Evolutionary conservation across 768 basidiomycete genomes (phyloP), one percentile per base, ranked within the genome.

Genomic region (Leccinellum albellum): DNA sequence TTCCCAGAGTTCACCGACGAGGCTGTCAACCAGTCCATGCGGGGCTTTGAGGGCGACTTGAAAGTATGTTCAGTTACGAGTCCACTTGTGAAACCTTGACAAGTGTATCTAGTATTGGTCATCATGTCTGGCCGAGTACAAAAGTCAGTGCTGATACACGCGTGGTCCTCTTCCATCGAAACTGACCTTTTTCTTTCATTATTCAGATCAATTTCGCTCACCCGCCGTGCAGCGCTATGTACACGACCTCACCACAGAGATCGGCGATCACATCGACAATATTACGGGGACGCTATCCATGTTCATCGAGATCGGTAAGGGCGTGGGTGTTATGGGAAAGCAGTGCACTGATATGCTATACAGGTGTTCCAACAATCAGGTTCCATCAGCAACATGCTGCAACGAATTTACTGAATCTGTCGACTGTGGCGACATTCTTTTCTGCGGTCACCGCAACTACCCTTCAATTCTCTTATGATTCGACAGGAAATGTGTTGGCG

Each of bases 1-100:
- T 83, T 82, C 45, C 81, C 82, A 1, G 81, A 83, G 64, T 83
- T 81, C 51, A 78, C 73, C 14, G 79, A 83, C 29, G 81, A 82
- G 51, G 76, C 75, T 0, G 75, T 82, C 42, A 80, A 82, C 55
- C 70, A 76, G 23, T 79, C 80, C 45, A 79, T 82, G 64, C 60
- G 75, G 28, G 73, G 77, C 1, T 77, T 83, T 14, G 78, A 82
- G 59, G 78, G 74, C 1, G 82, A 82, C 60, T 64, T 83, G 40
- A 81, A 78, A 69, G 79, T 78, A 61, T 20, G 71, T 61, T 21
- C 6, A 35, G 3, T 64, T 56, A 50, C 28, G 17, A n/a, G 31
- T 49, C 37, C 21, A 32, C 50, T 46, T 50, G 29, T 46, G 17
- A 58, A 8, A 46, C 56, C 40, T 62, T 60, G 48, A 61, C 60